Evolutionary conservation across 805 yeast genomes (phyloP).

Genomic region (Isabelozyma pseudorhagii): DNA sequence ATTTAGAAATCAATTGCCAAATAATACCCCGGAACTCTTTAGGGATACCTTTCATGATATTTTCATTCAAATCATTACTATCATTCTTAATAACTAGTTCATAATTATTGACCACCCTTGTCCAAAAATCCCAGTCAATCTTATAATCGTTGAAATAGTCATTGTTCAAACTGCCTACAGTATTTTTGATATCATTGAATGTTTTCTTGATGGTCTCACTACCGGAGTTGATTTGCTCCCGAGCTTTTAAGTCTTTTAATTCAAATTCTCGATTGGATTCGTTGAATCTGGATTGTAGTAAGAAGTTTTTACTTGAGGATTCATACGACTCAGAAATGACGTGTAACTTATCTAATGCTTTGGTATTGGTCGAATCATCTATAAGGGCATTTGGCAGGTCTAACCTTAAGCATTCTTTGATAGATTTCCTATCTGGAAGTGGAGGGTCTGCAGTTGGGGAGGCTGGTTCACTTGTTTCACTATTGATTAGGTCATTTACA

Average conservation of each 20-base stretch:
- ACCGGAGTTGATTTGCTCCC: slow-evolving; percentile 41
- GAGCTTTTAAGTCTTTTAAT: slow-evolving; percentile 48
- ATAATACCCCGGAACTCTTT: slow-evolving; percentile 80
- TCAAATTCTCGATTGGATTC: slow-evolving; percentile 52
- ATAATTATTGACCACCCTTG: slow-evolving; percentile 74
- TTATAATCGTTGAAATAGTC: slow-evolving; percentile 24
- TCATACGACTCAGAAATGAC: slow-evolving; percentile 12
- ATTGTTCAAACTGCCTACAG: slow-evolving; percentile 39
- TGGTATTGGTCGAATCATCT: neutral
- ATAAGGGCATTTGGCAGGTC: slow-evolving; percentile 17
- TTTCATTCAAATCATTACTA: slow-evolving; percentile 55
- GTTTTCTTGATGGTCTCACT: slow-evolving; percentile 36
- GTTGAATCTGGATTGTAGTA: slow-evolving; percentile 58
- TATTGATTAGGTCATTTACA: neutral
- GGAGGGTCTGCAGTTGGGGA: slow-evolving; percentile 13
- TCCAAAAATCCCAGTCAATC: slow-evolving; percentile 88
- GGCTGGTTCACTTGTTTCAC: neutral
- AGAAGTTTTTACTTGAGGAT: slow-evolving; percentile 36
- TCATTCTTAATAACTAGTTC: slow-evolving; percentile 59
- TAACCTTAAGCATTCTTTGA: slow-evolving; percentile 18
- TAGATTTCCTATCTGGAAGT: slow-evolving; percentile 32
- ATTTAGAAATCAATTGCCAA: slow-evolving; percentile 86
- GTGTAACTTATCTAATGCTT: neutral
- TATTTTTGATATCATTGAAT: slow-evolving; percentile 47
- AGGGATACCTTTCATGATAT: slow-evolving; percentile 79